A percentile compares a stretch with the other conserved stretches of the same genome.
These are phyloP conservation scores for Letharia columbiana DNA, from an alignment of 495 filamentous ascomycete species.

Conservation along the genomic window DNA sequence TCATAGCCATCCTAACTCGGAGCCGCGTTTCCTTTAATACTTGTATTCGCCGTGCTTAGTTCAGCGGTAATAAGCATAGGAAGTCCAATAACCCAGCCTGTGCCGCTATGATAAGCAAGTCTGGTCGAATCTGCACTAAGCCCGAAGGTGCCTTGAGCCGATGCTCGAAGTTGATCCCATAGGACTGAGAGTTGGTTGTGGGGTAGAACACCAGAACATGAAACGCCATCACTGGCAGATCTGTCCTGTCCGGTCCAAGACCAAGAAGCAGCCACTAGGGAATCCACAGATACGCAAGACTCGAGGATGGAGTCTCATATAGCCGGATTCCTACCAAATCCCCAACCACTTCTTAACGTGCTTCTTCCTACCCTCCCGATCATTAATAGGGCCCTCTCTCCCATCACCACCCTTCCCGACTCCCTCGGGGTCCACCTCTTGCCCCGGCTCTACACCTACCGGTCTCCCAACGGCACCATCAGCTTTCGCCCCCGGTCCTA, in stretches of 20 bases:
- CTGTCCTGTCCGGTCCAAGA: background rate
- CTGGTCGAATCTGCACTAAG: background rate
- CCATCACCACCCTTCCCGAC: conserved; percentile 8
- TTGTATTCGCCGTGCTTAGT: background rate
- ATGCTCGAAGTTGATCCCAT: background rate
- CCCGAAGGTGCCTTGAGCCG: background rate
- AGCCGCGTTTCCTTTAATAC: background rate
- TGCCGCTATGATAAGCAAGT: background rate
- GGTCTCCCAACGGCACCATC: conserved; percentile 23
- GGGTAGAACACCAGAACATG: background rate
- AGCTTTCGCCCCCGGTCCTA: conserved; percentile 25
- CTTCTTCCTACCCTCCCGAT: conserved; percentile 41
- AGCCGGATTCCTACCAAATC: conserved; percentile 41
- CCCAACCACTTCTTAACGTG: conserved; percentile 55
- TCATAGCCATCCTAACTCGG: background rate
- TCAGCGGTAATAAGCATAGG: background rate
- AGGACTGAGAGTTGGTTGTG: background rate
- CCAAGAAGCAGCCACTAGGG: background rate
- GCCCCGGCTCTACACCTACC: conserved; percentile 22
- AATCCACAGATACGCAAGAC: background rate
- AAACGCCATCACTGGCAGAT: background rate
- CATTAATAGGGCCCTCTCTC: conserved; percentile 26
- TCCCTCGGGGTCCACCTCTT: conserved; percentile 19
- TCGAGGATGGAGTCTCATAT: background rate
- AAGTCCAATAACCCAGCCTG: background rate